Conservation (phyloP, 1,139 yeast species). For the Suhomyces wounanorum region DNA sequence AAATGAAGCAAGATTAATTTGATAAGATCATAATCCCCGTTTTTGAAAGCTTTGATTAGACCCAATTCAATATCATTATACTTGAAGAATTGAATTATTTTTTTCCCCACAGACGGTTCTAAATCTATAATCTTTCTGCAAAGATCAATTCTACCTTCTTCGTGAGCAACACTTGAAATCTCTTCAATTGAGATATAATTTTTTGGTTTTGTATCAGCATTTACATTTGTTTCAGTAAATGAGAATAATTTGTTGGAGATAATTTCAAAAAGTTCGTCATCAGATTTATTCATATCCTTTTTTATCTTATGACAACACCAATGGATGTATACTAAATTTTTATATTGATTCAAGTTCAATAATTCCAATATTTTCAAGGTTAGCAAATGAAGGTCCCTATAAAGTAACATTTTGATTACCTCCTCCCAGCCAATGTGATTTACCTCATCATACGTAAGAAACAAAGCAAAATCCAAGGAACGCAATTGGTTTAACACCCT, state of each 20-base stretch:
- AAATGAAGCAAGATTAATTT: conserved; percentile 60
- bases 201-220: neutral
- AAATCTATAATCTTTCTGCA: conserved; percentile 65
- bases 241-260: conserved; percentile 50
- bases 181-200: conserved; percentile 57
- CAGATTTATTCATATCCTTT: conserved; percentile 54
- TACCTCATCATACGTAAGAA: conserved; percentile 61
- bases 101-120: conserved; percentile 67
- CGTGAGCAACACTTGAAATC: conserved; percentile 70
- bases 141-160: conserved; percentile 76
- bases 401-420: conserved; percentile 58
- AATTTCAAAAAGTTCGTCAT: conserved; percentile 54
- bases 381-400: conserved; percentile 61
- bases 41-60: conserved; percentile 64
- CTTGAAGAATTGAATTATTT: conserved; percentile 63
- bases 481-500: conserved; percentile 73
- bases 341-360: conserved; percentile 47
- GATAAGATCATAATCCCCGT: conserved; percentile 66
- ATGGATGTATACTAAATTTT: conserved; percentile 60
- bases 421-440: conserved; percentile 51
- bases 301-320: conserved; percentile 84
- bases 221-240: conserved; percentile 4
- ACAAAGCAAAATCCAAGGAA: conserved; percentile 63
- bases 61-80: conserved; percentile 78
- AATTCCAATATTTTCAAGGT: conserved; percentile 63